These are phyloP conservation scores for Aegilops longissima DNA, from an alignment of 176 grass and related monocot genomes.

Conservation along the genomic window DNA sequence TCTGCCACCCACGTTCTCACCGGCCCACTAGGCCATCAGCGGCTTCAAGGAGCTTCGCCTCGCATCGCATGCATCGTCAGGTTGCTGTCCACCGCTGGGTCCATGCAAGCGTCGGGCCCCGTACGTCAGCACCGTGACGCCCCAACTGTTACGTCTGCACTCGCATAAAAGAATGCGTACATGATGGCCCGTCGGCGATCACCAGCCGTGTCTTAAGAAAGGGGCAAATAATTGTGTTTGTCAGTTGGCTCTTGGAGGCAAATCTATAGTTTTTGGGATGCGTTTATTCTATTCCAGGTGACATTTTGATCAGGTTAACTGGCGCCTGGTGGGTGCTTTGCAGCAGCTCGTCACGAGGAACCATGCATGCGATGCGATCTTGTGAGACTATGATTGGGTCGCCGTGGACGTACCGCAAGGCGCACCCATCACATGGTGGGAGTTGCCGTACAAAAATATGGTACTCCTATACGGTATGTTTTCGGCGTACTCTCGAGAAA, in stretches of 20 bases:
- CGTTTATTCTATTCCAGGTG: background rate
- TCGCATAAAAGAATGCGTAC: background rate
- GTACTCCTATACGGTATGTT: no score
- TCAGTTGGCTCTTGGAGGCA: background rate
- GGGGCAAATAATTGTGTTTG: background rate
- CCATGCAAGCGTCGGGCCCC: no score
- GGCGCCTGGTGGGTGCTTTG: background rate
- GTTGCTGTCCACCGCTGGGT: no score
- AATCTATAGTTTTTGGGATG: background rate
- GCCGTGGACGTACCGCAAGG: background rate
- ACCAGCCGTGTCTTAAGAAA: background rate
- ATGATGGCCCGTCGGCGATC: background rate
- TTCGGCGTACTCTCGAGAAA: no score
- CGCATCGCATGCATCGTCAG: no score
- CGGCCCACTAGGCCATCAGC: no score
- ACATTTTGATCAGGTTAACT: background rate
- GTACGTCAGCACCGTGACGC: slow-evolving; percentile 9
- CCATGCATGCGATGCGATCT: no score
- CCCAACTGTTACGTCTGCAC: background rate
- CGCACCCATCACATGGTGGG: no score
- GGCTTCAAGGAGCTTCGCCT: no score
- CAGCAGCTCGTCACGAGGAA: background rate
- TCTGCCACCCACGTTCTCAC: no score
- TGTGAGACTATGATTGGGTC: background rate
- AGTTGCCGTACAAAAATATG: no score